A percentile compares a stretch with the other conserved stretches of the same genome.
phyloP scores from a whole-genome alignment of 805 yeast species.

The Naumovozyma dairenensis region DNA sequence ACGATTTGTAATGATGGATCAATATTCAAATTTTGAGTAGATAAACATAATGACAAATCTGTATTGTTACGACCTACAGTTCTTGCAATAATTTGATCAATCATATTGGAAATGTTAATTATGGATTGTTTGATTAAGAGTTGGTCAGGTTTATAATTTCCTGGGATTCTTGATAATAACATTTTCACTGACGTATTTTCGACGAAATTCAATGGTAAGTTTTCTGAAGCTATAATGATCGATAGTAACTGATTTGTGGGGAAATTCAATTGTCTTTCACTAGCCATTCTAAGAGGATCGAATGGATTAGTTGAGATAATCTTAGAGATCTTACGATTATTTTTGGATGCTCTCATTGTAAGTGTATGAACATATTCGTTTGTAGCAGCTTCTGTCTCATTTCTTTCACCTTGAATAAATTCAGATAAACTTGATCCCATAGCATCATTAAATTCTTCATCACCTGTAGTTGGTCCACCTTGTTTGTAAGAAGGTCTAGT shows the following conservation, averaged over 20 bases:
- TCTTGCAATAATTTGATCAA: conserved; percentile 9
- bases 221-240: conserved; percentile 14
- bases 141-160: conserved; percentile 3
- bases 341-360: background rate
- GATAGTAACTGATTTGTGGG: conserved; percentile 10
- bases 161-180: conserved; percentile 5
- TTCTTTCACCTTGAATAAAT: background rate
- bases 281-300: background rate
- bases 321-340: background rate
- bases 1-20: background rate
- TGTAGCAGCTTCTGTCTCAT: background rate
- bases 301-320: background rate
- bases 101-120: conserved; percentile 3
- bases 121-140: conserved; percentile 2
- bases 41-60: conserved; percentile 8
- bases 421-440: background rate
- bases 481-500: background rate
- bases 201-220: conserved; percentile 9
- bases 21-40: background rate
- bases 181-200: conserved; percentile 7
- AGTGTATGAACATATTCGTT: too few species aligned
- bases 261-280: conserved; percentile 4
- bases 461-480: background rate
- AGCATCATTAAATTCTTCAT: background rate
- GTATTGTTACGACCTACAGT: conserved; percentile 8